Percentiles rank a stretch among this genome's conserved stretches.
Conservation (phyloP, 805 yeast species). For the Saturnispora galanensis region DNA sequence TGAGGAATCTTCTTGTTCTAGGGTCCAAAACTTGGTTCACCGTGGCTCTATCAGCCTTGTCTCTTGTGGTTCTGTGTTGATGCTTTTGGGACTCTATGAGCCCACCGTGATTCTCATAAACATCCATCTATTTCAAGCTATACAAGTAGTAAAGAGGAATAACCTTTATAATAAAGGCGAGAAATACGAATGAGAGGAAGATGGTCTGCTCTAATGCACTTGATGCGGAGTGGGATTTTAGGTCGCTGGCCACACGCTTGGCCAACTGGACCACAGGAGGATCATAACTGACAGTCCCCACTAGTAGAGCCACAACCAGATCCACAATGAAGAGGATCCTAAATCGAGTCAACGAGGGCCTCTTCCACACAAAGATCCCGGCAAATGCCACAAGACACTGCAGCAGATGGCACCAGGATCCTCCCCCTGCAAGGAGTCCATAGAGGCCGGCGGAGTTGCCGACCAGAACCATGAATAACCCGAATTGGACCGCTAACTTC, state of each 20-base stretch:
- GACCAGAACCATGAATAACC: conserved; percentile 2
- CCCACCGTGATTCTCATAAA: conserved; percentile 1
- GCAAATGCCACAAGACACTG: conserved; percentile 2
- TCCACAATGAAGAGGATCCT: conserved; percentile 2
- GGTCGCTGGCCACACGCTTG: conserved; percentile 1
- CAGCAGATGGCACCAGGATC: conserved; percentile 3
- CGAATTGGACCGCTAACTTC: conserved; percentile 5
- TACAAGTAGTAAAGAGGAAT: conserved; percentile 6
- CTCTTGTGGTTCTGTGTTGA: conserved; percentile 51
- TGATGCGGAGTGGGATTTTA: conserved; percentile 5
- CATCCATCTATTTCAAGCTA: conserved; percentile 1
- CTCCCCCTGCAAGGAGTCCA: conserved; percentile 6
- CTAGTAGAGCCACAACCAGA: conserved; percentile 1
- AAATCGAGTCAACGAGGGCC: background rate
- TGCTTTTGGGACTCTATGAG: conserved; percentile 7
- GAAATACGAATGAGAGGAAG: conserved; percentile 3
- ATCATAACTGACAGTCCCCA: conserved; percentile 7
- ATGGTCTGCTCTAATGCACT: conserved; percentile 7
- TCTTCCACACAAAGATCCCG: background rate
- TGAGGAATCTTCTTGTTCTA: conserved; percentile 74
- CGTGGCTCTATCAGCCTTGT: conserved; percentile 90
- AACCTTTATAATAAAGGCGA: conserved; percentile 4
- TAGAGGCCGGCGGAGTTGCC: conserved; percentile 6
- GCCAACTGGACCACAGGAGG: conserved; percentile 1
- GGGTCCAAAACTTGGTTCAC: conserved; percentile 96